phyloP scores from a whole-genome alignment of 345 rosid species.

The Eucalyptus cladocalyx region DNA sequence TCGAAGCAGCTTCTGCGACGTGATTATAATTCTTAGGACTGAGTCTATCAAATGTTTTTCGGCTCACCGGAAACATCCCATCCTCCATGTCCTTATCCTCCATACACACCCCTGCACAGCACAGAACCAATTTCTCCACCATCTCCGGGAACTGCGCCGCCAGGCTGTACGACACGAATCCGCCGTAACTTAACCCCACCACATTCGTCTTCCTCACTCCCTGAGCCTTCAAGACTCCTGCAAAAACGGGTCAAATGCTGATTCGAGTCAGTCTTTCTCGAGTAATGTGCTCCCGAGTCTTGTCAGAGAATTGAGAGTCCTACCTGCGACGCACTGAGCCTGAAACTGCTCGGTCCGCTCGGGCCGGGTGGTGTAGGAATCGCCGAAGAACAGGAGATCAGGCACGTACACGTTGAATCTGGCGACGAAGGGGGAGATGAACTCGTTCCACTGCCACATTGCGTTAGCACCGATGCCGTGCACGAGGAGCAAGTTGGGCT shows the following conservation, averaged over 20 bases:
- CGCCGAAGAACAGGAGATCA: slow-evolving; percentile 13
- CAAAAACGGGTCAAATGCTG: background rate
- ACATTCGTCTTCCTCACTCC: slow-evolving; percentile 1
- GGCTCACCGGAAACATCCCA: background rate
- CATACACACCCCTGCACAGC: slow-evolving; percentile 6
- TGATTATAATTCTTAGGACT: background rate
- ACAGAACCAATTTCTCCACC: slow-evolving; percentile 2
- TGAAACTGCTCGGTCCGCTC: slow-evolving; percentile 8
- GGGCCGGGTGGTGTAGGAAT: slow-evolving; percentile 3
- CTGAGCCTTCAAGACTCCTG: background rate
- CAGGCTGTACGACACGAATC: slow-evolving; percentile 7
- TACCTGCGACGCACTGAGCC: slow-evolving; percentile 2
- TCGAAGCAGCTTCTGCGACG: background rate
- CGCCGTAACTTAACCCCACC: slow-evolving; percentile 14
- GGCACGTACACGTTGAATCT: slow-evolving; percentile 11
- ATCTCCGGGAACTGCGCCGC: slow-evolving; percentile 4
- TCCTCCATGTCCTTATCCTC: slow-evolving; percentile 9
- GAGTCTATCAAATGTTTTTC: background rate
- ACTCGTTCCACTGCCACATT: slow-evolving; percentile 7
- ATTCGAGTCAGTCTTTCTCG: background rate
- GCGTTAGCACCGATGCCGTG: slow-evolving; percentile 14
- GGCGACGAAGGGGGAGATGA: background rate
- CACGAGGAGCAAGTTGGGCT: slow-evolving; percentile 1
- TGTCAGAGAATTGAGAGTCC: background rate
- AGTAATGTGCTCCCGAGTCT: background rate